Evolutionary conservation across 345 rosid genomes (phyloP).

Genomic region (Noccaea bulbosa): DNA sequence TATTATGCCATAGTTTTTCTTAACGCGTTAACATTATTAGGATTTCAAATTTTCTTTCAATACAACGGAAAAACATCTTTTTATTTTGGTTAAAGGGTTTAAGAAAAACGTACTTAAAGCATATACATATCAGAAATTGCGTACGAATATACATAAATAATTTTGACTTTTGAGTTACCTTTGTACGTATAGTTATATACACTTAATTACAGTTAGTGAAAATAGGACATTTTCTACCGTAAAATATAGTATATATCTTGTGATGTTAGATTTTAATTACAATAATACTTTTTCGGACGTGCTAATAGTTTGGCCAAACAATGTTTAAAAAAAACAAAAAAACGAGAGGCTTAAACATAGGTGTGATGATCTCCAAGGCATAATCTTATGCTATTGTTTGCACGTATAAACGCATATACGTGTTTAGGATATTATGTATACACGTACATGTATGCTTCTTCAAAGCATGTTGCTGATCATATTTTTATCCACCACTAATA

Average conservation of each 20-base stretch:
- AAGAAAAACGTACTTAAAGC: no score
- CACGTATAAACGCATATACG: constrained; percentile 39
- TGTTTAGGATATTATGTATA: constrained; percentile 2
- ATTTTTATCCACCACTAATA: neutral
- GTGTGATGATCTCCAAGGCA: constrained; percentile 25
- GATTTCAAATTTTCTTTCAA: no score
- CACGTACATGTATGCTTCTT: constrained; percentile 36
- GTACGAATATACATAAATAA: neutral
- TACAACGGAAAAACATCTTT: no score
- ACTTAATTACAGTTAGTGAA: neutral
- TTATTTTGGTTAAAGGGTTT: no score
- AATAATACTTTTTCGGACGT: neutral
- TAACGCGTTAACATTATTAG: neutral
- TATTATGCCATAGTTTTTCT: neutral
- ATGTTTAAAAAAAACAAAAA: neutral
- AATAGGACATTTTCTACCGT: neutral
- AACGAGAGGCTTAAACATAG: constrained; percentile 1
- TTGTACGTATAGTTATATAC: neutral
- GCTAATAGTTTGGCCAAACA: neutral
- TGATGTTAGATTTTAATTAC: neutral
- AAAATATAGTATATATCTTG: neutral
- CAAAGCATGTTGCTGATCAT: constrained; percentile 10
- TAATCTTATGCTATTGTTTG: constrained; percentile 43
- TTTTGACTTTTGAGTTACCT: neutral
- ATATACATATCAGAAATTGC: no score